A percentile compares a stretch with the other conserved stretches of the same genome.
Evolutionary conservation across 176 grass and related monocot genomes (phyloP).

Genomic region (Oryza rufipogon): DNA sequence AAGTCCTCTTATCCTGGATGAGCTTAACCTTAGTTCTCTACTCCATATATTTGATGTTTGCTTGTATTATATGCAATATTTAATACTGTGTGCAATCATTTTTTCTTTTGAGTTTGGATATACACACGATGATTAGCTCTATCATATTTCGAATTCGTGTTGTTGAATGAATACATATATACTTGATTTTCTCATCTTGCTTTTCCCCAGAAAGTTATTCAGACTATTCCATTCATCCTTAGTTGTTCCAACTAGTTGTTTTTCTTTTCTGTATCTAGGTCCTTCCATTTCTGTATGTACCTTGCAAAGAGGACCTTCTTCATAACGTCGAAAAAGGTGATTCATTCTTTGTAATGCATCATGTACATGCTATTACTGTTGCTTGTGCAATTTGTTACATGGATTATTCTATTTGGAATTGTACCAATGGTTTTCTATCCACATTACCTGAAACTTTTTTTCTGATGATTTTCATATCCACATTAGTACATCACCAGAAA

Average conservation of each 20-base stretch:
- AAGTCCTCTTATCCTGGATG: neutral
- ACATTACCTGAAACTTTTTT: neutral
- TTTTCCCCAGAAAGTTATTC: neutral
- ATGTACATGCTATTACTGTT: neutral
- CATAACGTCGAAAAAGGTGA: slow-evolving; percentile 54
- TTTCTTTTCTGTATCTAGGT: slow-evolving; percentile 47
- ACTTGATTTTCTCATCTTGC: neutral
- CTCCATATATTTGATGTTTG: neutral
- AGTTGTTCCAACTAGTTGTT: slow-evolving; percentile 29
- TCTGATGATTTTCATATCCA: slow-evolving; percentile 18
- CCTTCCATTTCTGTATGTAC: slow-evolving; percentile 73
- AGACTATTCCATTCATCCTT: slow-evolving; percentile 16
- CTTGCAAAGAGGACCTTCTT: slow-evolving; percentile 65
- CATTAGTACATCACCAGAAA: neutral
- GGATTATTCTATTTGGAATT: slow-evolving; percentile 15
- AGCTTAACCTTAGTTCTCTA: neutral
- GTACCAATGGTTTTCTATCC: neutral
- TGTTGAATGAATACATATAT: neutral
- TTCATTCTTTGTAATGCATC: slow-evolving; percentile 5
- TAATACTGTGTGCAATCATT: neutral
- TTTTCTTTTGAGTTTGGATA: neutral
- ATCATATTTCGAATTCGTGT: neutral
- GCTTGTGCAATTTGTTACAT: slow-evolving; percentile 2
- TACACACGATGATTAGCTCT: slow-evolving; percentile 4
- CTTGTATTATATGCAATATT: neutral